A percentile compares a stretch with the other conserved stretches of the same genome.
Conservation (phyloP, 176 grass and related monocot genomes). For the Dendrocalamus sinicus region DNA sequence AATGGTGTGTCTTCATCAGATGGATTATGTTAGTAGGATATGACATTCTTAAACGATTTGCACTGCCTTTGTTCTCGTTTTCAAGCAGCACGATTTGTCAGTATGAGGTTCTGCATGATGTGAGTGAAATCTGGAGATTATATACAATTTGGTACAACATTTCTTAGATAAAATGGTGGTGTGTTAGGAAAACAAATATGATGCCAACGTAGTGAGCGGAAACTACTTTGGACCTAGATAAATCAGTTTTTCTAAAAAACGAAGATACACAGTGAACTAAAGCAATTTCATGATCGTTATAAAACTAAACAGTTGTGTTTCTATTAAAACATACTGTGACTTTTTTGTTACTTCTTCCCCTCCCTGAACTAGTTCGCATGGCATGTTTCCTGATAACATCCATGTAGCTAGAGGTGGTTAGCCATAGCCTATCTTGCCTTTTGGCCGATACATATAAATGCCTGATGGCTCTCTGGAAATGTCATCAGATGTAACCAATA, state of each 20-base stretch:
- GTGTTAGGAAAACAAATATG: neutral
- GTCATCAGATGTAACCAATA: neutral
- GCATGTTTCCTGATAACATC: neutral
- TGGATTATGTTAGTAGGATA: slow-evolving; percentile 29
- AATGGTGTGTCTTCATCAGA: slow-evolving; percentile 8
- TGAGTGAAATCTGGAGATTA: neutral
- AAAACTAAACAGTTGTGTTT: neutral
- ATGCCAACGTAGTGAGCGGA: neutral
- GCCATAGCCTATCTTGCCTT: neutral
- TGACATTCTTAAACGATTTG: neutral
- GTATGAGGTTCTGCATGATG: neutral
- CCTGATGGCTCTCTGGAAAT: neutral
- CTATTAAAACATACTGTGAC: neutral
- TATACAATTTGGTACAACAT: neutral
- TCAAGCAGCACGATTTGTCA: neutral
- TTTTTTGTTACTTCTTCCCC: neutral
- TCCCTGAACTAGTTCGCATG: neutral
- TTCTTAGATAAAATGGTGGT: slow-evolving; percentile 2
- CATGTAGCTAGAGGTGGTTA: neutral
- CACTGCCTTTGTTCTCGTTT: neutral
- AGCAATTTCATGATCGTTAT: neutral
- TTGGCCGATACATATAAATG: neutral
- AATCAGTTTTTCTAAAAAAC: neutral
- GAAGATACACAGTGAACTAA: neutral
- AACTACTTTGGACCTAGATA: neutral